A percentile compares a stretch with the other conserved stretches of the same genome.
Conservation (phyloP, 1,284 basidiomycete species). For the Pseudozyma tsukubaensis region DNA sequence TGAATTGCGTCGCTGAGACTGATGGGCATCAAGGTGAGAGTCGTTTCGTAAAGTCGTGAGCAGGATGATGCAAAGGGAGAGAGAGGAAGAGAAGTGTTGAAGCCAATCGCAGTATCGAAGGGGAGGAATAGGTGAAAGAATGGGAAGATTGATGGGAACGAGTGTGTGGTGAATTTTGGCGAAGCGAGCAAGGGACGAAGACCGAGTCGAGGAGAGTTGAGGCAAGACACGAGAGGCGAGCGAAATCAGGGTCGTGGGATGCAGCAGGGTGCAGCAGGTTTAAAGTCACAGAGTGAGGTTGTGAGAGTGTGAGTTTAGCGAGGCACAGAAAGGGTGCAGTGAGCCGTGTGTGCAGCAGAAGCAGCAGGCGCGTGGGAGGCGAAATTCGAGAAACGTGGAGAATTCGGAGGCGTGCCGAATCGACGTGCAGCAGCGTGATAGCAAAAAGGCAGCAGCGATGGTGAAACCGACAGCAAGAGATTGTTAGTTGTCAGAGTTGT, state of each 20-base stretch:
- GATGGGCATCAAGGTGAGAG: too few relatives aligned
- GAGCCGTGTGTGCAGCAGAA: background rate
- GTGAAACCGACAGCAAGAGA: background rate
- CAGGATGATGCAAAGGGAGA: background rate
- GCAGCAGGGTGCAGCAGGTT: constrained; percentile 2
- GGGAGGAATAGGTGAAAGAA: background rate
- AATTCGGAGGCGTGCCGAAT: constrained; percentile 15
- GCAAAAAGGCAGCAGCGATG: background rate
- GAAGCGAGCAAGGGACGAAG: constrained; percentile 12
- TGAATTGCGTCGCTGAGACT: constrained; percentile 47
- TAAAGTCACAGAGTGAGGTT: background rate
- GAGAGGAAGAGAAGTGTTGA: too few relatives aligned
- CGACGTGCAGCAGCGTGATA: too few relatives aligned
- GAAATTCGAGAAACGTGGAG: constrained; percentile 19
- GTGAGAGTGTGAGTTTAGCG: constrained; percentile 4
- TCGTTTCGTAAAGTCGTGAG: too few relatives aligned
- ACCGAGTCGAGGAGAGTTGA: background rate
- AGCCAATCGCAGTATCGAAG: too few relatives aligned
- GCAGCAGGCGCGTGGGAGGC: constrained; percentile 5
- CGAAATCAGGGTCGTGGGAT: constrained; percentile 9
- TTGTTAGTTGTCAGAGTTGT: background rate
- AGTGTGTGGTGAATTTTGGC: constrained; percentile 3
- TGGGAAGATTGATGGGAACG: background rate
- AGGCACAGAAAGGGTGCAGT: constrained; percentile 7
- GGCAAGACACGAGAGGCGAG: background rate